Base-by-base conservation (phyloP, 169 alveolate species). In the Plasmodium gaboni region DNA sequence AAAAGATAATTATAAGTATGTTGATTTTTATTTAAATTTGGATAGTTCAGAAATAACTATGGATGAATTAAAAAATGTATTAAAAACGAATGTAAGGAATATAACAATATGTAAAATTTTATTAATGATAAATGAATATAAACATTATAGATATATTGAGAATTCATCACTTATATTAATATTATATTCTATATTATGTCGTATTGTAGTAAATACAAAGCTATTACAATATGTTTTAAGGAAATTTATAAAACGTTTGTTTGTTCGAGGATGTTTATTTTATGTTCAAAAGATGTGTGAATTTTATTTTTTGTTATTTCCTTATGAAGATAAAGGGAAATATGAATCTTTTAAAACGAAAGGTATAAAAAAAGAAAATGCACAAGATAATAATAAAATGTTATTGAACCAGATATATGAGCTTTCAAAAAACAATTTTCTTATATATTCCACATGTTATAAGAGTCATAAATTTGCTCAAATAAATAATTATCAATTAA, bases 201-300 rank as follows among this genome's bases (percentile, higher is more conserved):
- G 87, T 63, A 60, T 85, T 19, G 50, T 59, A 3, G 51, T 44
- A 6, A 24, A 53, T 19, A 51, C 24, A 1, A 85, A 60, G 6
- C 2, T 70, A 32, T 10, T 85, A 22, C 60, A 63, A 15, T 19
- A 22, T 0, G 28, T 71, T 63, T 26, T 85, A 42, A 70, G 13
- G 17, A 69, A 85, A 51, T 85, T 55, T 70, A 85, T 85, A 17
- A 13, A 44, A 32, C 28, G 13, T 13, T 64, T 85, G 19, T 85
- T 85, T 70, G n/a, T 85, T 13, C 57, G 92, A 38, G 92, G 92
- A 1, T 85, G 92, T 70, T 65, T 85, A 22, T 57, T 59, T 42
- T 59, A 50, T 64, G 92, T 48, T n/a, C 59, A 60, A 48, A 70
- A 61, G 15, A 28, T 60, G 32, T 85, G 92, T 17, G 51, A 51